These are phyloP conservation scores for Ustilago sp. DNA, from an alignment of 1,284 basidiomycete genomes.

Conservation along the genomic window DNA sequence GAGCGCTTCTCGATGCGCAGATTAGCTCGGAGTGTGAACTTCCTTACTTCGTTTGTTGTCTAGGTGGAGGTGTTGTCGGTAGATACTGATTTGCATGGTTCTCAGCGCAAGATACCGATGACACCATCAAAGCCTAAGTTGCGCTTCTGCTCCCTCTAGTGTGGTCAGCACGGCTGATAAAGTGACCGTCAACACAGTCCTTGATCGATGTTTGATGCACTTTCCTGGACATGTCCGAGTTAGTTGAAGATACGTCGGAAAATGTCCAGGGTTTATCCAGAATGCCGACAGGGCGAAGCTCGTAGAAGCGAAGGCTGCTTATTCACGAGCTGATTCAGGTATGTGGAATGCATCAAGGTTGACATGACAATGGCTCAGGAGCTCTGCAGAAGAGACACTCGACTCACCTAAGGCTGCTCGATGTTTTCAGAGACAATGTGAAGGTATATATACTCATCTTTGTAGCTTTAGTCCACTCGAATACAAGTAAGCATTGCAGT, in stretches of 20 bases:
- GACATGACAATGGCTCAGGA: too few species aligned
- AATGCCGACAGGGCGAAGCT: too few species aligned
- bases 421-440: too few species aligned
- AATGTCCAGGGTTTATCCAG: too few species aligned
- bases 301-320: too few species aligned
- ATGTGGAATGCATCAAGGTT: too few species aligned
- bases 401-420: too few species aligned
- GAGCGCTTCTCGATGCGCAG: neutral
- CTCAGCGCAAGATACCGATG: slow-evolving; percentile 3
- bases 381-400: too few species aligned
- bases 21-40: neutral
- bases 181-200: neutral
- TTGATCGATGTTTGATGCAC: neutral
- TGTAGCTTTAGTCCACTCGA: too few species aligned
- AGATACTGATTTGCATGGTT: slow-evolving; percentile 7
- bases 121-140: neutral
- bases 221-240: slow-evolving; percentile 32
- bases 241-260: slow-evolving; percentile 6
- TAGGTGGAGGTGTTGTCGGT: slow-evolving; percentile 1
- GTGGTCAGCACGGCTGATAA: neutral
- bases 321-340: too few species aligned
- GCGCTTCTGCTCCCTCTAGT: neutral
- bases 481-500: too few species aligned
- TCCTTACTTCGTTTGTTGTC: neutral
- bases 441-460: too few species aligned